Percentiles rank a stretch among this genome's conserved stretches.
Conservation (phyloP, 202 grass and related monocot genomes). For the Eragrostis tef region DNA sequence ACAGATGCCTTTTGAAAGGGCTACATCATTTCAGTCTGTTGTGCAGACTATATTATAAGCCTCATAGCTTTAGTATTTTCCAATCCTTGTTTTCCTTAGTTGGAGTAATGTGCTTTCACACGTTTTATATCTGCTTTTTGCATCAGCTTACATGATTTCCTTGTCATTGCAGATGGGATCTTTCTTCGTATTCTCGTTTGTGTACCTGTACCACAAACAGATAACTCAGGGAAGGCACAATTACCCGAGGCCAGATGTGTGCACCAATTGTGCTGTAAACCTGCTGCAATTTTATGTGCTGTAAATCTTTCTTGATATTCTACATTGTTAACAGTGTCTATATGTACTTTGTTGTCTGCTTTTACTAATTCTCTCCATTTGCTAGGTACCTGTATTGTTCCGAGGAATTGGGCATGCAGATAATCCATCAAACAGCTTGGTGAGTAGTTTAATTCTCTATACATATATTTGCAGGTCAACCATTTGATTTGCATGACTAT, state of each 20-base stretch:
- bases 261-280: constrained; percentile 35
- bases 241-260: constrained; percentile 24
- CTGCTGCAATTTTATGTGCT: constrained; percentile 33
- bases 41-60: neutral
- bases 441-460: constrained; percentile 46
- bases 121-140: neutral
- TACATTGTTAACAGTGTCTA: no score
- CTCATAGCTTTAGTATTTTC: neutral
- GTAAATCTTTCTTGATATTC: no score
- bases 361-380: constrained; percentile 30
- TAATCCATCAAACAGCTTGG: constrained; percentile 86
- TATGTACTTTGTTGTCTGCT: neutral
- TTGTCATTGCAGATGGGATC: constrained; percentile 74
- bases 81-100: neutral
- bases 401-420: constrained; percentile 78
- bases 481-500: neutral
- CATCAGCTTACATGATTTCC: constrained; percentile 18
- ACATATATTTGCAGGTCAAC: constrained; percentile 1
- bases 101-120: neutral
- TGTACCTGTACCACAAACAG: constrained; percentile 95
- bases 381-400: constrained; percentile 86
- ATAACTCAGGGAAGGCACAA: constrained; percentile 38
- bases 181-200: constrained; percentile 93
- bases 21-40: neutral
- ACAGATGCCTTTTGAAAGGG: neutral